A percentile compares a stretch with the other conserved stretches of the same genome.
phyloP scores from a whole-genome alignment of 495 filamentous ascomycete genomes.

The Letharia columbiana region DNA sequence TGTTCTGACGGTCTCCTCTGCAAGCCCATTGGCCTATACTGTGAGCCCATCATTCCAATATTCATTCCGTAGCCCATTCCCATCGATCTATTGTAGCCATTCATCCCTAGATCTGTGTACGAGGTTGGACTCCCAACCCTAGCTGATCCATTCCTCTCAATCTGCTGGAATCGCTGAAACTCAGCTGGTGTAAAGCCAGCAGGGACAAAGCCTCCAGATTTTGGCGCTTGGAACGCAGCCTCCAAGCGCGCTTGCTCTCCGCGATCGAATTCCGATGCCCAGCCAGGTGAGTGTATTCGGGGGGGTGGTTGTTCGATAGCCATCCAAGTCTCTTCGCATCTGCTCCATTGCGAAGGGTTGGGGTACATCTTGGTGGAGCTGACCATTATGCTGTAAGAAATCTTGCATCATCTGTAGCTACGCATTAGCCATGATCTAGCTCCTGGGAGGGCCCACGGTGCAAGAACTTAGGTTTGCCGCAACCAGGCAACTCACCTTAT shows the following conservation, averaged over 20 bases:
- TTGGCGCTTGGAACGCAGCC: conserved; percentile 56
- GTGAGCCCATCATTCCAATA: conserved; percentile 37
- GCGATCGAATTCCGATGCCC: conserved; percentile 62
- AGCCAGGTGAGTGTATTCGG: conserved; percentile 51
- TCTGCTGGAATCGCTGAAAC: conserved; percentile 75
- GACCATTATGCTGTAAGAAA: conserved; percentile 68
- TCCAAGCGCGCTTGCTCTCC: conserved; percentile 71
- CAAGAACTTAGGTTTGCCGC: neutral
- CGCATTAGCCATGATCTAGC: conserved; percentile 4
- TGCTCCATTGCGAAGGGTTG: conserved; percentile 64
- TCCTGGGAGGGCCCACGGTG: neutral
- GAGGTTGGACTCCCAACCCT: conserved; percentile 49
- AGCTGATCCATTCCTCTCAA: conserved; percentile 46
- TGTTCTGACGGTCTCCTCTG: conserved; percentile 46
- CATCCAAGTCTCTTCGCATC: conserved; percentile 56
- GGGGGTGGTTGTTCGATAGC: conserved; percentile 49
- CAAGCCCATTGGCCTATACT: conserved; percentile 35
- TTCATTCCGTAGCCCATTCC: conserved; percentile 49
- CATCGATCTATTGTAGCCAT: conserved; percentile 55
- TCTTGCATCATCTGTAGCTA: conserved; percentile 77
- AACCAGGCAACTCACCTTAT: conserved; percentile 43
- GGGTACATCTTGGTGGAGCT: conserved; percentile 43
- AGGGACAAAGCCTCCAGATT: conserved; percentile 38
- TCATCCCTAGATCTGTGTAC: conserved; percentile 38
- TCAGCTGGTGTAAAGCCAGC: conserved; percentile 73